Base-by-base conservation (phyloP, 441 rosid species). In the Capsella rubella region DNA sequence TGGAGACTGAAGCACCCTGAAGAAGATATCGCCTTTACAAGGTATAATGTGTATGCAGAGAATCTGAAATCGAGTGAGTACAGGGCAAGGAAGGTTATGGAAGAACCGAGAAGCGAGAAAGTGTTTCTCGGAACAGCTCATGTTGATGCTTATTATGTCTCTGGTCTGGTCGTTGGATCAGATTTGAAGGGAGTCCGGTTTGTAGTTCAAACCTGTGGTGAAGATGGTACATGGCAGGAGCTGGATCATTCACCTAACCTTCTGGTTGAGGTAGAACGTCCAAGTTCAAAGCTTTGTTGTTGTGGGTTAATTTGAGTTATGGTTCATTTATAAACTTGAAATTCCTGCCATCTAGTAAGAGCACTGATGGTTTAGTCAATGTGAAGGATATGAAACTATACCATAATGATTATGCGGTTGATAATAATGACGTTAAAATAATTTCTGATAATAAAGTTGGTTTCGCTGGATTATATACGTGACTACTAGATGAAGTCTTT, bases 41-140 rank as follows among this genome's bases (percentile, higher is more conserved):
- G 77, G 66, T 92, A 83, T 82, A 87, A 88, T 70, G 81, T 94
- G 58, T 90, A 82, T 71, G 86, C 84, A 6, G 84, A 80, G 86
- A 81, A 78, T 47, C 71, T 76, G 76, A 78, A 35, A 18, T 45
- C 58, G 6, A 59, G 64, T 54, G 46, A 67, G 60, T 67, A 54
- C 61, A 35, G 43, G 27, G 46, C 67, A 3, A 72, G 74, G 58
- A 80, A 73, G 25, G 74, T 18, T 50, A 57, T 28, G 21, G 76
- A 71, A 62, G 39, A 15, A 18, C 66, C 70, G 3, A 73, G 69
- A 62, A 75, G 51, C 54, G 35, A 15, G 11, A 45, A 3, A 39
- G 74, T 83, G 68, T 90, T 81, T 57, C 75, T 94, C 3, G 97
- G 99, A 59, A 78, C 70, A 12, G 88, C 97, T 35, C 67, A 83